Base-by-base conservation (phyloP, 2,329 filamentous ascomycete species). In the Emergomyces pasteurianus region DNA sequence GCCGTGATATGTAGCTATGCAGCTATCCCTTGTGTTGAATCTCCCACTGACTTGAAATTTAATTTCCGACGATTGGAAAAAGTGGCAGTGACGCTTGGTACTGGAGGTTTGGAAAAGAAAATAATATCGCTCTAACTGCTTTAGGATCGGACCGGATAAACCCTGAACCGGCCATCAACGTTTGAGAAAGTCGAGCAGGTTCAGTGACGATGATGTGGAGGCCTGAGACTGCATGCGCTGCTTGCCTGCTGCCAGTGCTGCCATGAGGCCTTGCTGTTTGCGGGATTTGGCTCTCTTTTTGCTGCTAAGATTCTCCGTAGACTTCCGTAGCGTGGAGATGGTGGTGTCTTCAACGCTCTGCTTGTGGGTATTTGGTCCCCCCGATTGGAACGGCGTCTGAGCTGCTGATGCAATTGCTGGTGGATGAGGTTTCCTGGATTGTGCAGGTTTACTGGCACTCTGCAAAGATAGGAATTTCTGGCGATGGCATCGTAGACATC, bases 211-310 rank as follows among this genome's bases (percentile, higher is more conserved):
- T 8, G 65, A 67, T 1, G 63, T 58, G 62, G 72, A 70, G 56
- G 69, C 68, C 60, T 73, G 69, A 28, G 43, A 52, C 31, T 58
- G 60, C n/a, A 38, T 26, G 16, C 49, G 55, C n/a, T 46, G 52
- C 38, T 65, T 65, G 65, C 69, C 78, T 58, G 65, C 78, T 5
- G 78, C 77, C n/a, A 84, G 72, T 61, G 82, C 72, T 42, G 80
- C 80, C 65, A 82, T 79, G 12, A 84, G 69, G 4, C 80, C 80
- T 34, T 79, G 78, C 60, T 79, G 75, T 64, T 82, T 84, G 31
- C 81, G 73, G 60, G 79, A 73, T 66, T 81, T 83, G 28, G 80
- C 79, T 65, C 81, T 73, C 66, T 81, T 81, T 69, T 82, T 83
- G 72, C 80, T 83, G 71, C 68, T 81, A 16, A 75, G 71, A 50